These are phyloP conservation scores for Ophiocordyceps polyrhachis-furcata DNA, from an alignment of 2,329 filamentous ascomycete species.

Conservation along the genomic window DNA sequence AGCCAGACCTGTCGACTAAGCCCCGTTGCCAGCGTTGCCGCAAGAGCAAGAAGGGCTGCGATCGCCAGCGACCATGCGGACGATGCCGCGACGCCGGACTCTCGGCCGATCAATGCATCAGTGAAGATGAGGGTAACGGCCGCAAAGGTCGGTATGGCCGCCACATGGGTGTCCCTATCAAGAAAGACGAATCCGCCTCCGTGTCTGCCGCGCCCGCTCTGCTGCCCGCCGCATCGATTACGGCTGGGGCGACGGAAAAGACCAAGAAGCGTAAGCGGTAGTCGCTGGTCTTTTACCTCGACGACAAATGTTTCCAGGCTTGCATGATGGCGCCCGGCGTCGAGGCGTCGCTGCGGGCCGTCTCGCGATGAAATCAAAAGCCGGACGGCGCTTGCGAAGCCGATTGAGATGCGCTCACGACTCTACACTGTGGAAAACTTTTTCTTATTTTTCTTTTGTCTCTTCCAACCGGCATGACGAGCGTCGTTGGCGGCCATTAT, in stretches of 20 bases:
- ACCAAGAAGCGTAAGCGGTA: constrained; percentile 45
- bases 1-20: constrained; percentile 86
- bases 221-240: constrained; percentile 25
- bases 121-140: constrained; percentile 93
- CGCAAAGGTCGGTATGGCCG: constrained; percentile 80
- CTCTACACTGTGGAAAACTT: too few relatives aligned
- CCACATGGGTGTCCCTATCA: constrained; percentile 49
- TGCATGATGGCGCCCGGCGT: too few relatives aligned
- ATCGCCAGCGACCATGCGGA: constrained; percentile 86
- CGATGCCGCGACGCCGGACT: constrained; percentile 93
- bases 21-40: constrained; percentile 94
- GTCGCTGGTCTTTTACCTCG: background rate
- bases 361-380: too few relatives aligned
- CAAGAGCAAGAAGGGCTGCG: constrained; percentile 99
- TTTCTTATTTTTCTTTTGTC: background rate
- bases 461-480: background rate
- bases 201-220: constrained; percentile 19
- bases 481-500: background rate
- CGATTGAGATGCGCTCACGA: too few relatives aligned
- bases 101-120: constrained; percentile 81
- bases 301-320: background rate
- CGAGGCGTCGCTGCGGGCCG: too few relatives aligned
- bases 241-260: constrained; percentile 26
- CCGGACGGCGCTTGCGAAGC: too few relatives aligned
- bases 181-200: constrained; percentile 30